phyloP scores from a whole-genome alignment of 495 filamentous ascomycete genomes.

The Daldinia concentrica region DNA sequence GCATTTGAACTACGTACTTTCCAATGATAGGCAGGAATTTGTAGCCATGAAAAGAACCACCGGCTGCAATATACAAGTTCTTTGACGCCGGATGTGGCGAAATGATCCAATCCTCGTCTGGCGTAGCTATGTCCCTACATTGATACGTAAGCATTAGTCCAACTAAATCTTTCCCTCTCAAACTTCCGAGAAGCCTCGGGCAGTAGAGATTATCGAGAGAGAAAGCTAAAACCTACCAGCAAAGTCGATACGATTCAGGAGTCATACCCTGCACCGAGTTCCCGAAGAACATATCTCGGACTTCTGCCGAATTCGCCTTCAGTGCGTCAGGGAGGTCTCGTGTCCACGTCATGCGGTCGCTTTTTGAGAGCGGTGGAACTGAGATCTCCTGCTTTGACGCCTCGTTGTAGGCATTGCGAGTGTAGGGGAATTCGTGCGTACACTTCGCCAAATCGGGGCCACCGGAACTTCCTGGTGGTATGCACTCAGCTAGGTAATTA shows the following conservation, averaged over 20 bases:
- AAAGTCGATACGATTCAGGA: slow-evolving; percentile 35
- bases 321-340: slow-evolving; percentile 36
- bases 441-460: slow-evolving; percentile 40
- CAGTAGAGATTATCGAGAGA: too few species aligned
- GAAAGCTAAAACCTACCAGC: slow-evolving; percentile 28
- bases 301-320: slow-evolving; percentile 19
- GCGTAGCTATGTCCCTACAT: slow-evolving; percentile 35
- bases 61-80: slow-evolving; percentile 50
- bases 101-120: slow-evolving; percentile 62
- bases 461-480: slow-evolving; percentile 31
- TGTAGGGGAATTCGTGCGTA: slow-evolving; percentile 49
- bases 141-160: not conserved
- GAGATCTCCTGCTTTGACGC: slow-evolving; percentile 34
- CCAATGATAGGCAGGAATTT: slow-evolving; percentile 66
- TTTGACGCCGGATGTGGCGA: slow-evolving; percentile 57
- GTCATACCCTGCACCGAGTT: slow-evolving; percentile 21
- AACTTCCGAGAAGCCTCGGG: too few species aligned
- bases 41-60: slow-evolving; percentile 54
- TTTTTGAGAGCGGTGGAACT: slow-evolving; percentile 16
- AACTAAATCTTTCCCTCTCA: too few species aligned
- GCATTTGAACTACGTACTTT: slow-evolving; percentile 63
- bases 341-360: slow-evolving; percentile 29
- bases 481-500: slow-evolving; percentile 39
- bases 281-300: slow-evolving; percentile 29
- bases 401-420: slow-evolving; percentile 17